These are phyloP conservation scores for Calendula officinalis DNA, from an alignment of 129 eudicot genomes.

Conservation along the genomic window DNA sequence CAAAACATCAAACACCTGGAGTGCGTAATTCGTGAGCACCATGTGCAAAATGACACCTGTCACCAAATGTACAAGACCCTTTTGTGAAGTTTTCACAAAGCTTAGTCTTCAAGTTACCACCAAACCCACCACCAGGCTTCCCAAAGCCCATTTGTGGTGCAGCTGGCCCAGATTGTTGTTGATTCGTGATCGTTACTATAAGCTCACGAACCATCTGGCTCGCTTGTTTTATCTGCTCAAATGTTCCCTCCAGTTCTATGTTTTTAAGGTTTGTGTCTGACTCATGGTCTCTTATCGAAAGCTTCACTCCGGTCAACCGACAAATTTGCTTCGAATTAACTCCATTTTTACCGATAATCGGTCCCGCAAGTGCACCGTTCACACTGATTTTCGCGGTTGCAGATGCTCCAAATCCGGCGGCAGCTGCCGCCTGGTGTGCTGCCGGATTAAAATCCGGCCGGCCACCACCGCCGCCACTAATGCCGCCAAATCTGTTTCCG, in stretches of 20 bases:
- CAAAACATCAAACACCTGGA: constrained; percentile 37
- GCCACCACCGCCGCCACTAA: constrained; percentile 31
- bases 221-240: constrained; percentile 83
- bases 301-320: constrained; percentile 73
- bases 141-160: constrained; percentile 37
- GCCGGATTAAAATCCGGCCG: constrained; percentile 57
- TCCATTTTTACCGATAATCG: constrained; percentile 80
- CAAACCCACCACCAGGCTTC: constrained; percentile 23
- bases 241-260: constrained; percentile 86
- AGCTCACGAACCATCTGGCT: constrained; percentile 82
- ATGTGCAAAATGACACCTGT: constrained; percentile 91
- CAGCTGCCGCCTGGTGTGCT: constrained; percentile 28
- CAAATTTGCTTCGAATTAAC: constrained; percentile 87
- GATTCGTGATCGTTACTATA: constrained; percentile 37
- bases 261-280: constrained; percentile 63
- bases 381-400: constrained; percentile 85
- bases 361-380: constrained; percentile 75
- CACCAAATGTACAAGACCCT: constrained; percentile 88
- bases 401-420: constrained; percentile 75
- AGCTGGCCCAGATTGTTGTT: constrained; percentile 43
- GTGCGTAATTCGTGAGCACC: constrained; percentile 76
- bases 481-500: constrained; percentile 34
- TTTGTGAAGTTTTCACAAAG: constrained; percentile 79
- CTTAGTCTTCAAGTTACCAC: constrained; percentile 68
- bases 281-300: constrained; percentile 76